Percentiles rank a stretch among this genome's conserved stretches.
phyloP scores from a whole-genome alignment of 192 early-diverging fungal species.

The Entomortierella parvispora region DNA sequence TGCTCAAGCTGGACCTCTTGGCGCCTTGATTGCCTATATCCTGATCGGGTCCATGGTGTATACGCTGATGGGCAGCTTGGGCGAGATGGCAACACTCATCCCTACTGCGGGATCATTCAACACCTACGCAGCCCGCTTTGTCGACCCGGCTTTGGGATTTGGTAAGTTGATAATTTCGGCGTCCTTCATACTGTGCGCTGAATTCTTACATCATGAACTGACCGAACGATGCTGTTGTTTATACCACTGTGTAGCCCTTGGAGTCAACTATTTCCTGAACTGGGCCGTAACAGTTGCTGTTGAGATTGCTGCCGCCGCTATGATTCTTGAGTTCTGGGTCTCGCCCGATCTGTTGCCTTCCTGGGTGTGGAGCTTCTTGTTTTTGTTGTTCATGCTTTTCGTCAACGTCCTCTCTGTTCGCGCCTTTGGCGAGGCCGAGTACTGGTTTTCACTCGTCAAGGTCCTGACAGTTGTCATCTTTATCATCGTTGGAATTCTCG shows the following conservation, averaged over 20 bases:
- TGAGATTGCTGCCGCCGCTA: slow-evolving; percentile 80
- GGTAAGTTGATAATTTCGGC: slow-evolving; percentile 66
- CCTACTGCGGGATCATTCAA: slow-evolving; percentile 84
- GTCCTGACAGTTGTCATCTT: slow-evolving; percentile 83
- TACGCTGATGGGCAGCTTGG: slow-evolving; percentile 77
- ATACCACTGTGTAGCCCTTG: background rate
- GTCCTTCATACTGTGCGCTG: background rate
- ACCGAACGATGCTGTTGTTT: background rate
- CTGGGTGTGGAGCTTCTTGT: slow-evolving; percentile 48
- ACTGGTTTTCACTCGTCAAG: slow-evolving; percentile 83
- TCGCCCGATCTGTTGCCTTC: slow-evolving; percentile 21
- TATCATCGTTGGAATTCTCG: slow-evolving; percentile 78
- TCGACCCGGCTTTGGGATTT: slow-evolving; percentile 81
- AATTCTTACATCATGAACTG: background rate
- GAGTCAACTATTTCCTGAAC: slow-evolving; percentile 6
- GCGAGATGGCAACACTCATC: slow-evolving; percentile 86
- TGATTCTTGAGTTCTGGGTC: slow-evolving; percentile 75
- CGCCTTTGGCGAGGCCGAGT: slow-evolving; percentile 89
- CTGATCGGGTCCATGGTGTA: slow-evolving; percentile 73
- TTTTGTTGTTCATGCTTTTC: slow-evolving; percentile 66
- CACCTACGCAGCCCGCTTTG: slow-evolving; percentile 78
- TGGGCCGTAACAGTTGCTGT: slow-evolving; percentile 76
- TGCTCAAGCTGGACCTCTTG: slow-evolving; percentile 76
- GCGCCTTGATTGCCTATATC: slow-evolving; percentile 76
- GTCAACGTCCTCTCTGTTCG: slow-evolving; percentile 76